Conservation (phyloP, 163 green algal genomes). For the Prototheca cutis region DNA sequence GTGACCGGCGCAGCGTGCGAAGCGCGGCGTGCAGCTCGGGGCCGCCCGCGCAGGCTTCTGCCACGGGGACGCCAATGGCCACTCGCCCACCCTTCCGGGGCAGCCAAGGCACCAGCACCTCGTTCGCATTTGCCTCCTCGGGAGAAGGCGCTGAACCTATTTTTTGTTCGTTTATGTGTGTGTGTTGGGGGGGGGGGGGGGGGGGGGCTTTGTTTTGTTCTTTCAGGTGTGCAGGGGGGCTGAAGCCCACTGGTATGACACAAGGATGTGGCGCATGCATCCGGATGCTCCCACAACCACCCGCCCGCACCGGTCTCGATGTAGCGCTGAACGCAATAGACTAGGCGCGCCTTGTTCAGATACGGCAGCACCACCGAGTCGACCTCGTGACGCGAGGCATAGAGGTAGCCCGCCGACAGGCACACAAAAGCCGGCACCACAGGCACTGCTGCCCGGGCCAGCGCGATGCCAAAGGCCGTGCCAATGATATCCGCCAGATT, state of each 20-base stretch:
- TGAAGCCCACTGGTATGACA: no score
- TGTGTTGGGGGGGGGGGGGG: no score
- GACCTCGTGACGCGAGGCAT: constrained; percentile 44
- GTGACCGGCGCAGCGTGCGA: constrained; percentile 29
- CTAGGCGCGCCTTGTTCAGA: constrained; percentile 58
- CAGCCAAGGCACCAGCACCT: constrained; percentile 60
- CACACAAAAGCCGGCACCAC: constrained; percentile 52
- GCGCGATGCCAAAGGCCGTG: constrained; percentile 51
- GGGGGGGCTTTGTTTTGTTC: no score
- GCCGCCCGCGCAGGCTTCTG: constrained; percentile 38
- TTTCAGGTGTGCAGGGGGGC: no score
- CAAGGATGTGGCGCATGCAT: no score
- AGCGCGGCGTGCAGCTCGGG: constrained; percentile 22
- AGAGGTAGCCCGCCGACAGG: constrained; percentile 37
- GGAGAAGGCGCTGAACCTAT: constrained; percentile 38
- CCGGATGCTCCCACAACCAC: no score
- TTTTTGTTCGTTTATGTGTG: no score
- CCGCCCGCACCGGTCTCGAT: constrained; percentile 10
- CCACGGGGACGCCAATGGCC: constrained; percentile 53
- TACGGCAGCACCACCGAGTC: constrained; percentile 70
- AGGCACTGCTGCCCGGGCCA: constrained; percentile 43
- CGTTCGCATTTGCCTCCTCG: constrained; percentile 44
- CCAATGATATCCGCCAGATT: constrained; percentile 76
- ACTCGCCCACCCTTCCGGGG: constrained; percentile 25
- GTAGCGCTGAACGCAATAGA: constrained; percentile 11